Percentiles rank a stretch among this genome's conserved stretches.
Evolutionary conservation across 768 basidiomycete species (phyloP).

Genomic region (Pleurotus platypus): DNA sequence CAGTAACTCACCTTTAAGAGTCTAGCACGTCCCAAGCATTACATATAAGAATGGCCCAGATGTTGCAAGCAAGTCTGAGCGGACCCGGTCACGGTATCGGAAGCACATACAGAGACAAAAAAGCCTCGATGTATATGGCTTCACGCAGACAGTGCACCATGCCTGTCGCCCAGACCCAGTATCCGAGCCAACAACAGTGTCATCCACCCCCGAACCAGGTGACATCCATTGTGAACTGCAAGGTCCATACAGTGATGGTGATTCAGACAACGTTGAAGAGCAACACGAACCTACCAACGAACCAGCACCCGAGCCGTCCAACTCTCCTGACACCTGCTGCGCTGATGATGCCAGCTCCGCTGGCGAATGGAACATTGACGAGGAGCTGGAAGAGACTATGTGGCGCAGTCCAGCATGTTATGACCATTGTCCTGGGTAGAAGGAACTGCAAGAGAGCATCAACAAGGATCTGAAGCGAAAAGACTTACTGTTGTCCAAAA

Average conservation of each 20-base stretch:
- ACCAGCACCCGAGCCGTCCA: no score
- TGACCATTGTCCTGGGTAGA: constrained; percentile 8
- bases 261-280: no score
- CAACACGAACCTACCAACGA: no score
- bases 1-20: neutral
- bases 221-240: no score
- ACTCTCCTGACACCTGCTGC: no score
- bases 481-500: constrained; percentile 10
- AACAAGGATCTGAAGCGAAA: constrained; percentile 17
- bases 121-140: neutral
- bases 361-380: neutral
- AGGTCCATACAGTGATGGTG: no score
- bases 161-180: no score
- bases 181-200: no score
- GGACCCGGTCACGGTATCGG: neutral
- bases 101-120: neutral
- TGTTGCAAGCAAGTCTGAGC: constrained; percentile 9
- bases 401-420: neutral
- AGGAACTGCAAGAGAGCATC: constrained; percentile 15
- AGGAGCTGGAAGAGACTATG: neutral
- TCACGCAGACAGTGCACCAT: neutral
- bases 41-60: constrained; percentile 9
- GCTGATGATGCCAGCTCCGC: neutral
- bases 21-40: constrained; percentile 7
- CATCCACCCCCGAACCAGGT: no score